Evolutionary conservation across 192 early-diverging fungal species (phyloP), one percentile per base, ranked within the genome.

Genomic region (Backusella mclennaniae): DNA sequence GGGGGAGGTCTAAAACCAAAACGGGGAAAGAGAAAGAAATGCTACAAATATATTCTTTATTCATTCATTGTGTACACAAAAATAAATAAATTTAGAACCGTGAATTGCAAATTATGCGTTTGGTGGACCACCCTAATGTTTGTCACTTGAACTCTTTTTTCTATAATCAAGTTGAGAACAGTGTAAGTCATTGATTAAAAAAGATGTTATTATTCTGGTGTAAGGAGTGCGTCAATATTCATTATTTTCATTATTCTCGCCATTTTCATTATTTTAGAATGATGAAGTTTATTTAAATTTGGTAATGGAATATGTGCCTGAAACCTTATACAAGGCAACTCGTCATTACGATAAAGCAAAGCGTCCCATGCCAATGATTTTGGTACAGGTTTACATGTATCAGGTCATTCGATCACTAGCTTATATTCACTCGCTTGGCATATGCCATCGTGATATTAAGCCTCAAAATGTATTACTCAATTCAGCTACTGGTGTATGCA

Each of bases 361-460:
- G 86, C 95, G 97, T 84, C 87, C 87, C 23, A 97, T 99, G 92
- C 97, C 98, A 26, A 91, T 94, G 90, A 80, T 96, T 23, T 87
- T 87, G 71, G 93, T 99, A 68, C 97, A 99, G 91, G 84, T 97
- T 67, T 99, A 96, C 86, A 98, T 98, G 94, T 99, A 99, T 86
- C 98, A 99, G 83, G 86, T 99, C 72, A 94, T 98, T 89, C 86
- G 97, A 73, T 97, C 96, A 79, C 85, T 99, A 66, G 95, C 96
- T 49, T 99, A 97, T 82, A 98, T 98, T 82, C 98, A 99, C 86
- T 91, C 96, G 38, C 86, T 97, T 69, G 98, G 97, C 39, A 98
- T 99, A 74, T 99, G 97, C 84, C 98, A 99, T 78, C 92, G 98
- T 74, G 98, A 99, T 80, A 99, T 98, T 82, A 99, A 99, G 85